phyloP scores from a whole-genome alignment of 768 basidiomycete genomes.

The Termitomyces sp. region DNA sequence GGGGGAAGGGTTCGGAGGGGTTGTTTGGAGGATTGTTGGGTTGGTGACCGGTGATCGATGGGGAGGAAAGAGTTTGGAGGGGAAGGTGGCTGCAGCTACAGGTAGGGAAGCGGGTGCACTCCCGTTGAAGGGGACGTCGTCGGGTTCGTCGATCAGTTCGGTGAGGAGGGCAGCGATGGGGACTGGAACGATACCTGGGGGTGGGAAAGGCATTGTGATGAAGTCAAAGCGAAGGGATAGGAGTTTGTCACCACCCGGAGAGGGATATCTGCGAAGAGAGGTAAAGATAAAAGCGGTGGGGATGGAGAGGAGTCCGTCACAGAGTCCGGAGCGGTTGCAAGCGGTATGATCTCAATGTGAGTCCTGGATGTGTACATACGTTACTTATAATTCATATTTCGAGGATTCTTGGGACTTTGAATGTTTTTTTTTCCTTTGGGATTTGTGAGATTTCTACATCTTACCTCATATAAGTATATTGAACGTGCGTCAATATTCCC shows the following conservation, averaged over 20 bases:
- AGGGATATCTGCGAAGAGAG: background rate
- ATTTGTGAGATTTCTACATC: no score
- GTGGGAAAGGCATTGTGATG: background rate
- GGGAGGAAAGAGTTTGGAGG: background rate
- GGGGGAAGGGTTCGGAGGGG: constrained; percentile 20
- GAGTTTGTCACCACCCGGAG: background rate
- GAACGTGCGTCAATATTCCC: no score
- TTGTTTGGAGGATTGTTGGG: background rate
- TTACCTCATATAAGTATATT: no score
- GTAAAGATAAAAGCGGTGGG: background rate
- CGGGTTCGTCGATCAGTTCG: no score
- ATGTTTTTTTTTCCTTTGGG: no score
- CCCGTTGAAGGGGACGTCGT: background rate
- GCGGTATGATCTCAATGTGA: no score
- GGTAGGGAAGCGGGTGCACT: no score
- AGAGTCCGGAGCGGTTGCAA: background rate
- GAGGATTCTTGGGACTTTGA: no score
- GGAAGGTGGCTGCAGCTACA: background rate
- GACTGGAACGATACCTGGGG: no score
- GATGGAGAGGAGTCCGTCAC: background rate
- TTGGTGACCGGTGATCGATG: no score
- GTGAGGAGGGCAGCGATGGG: background rate
- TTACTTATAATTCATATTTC: no score
- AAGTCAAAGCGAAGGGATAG: background rate
- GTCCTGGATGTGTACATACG: no score